Base-by-base conservation (phyloP, 108 stramenopile species). In the Mayamaea pseudoterrestris region DNA sequence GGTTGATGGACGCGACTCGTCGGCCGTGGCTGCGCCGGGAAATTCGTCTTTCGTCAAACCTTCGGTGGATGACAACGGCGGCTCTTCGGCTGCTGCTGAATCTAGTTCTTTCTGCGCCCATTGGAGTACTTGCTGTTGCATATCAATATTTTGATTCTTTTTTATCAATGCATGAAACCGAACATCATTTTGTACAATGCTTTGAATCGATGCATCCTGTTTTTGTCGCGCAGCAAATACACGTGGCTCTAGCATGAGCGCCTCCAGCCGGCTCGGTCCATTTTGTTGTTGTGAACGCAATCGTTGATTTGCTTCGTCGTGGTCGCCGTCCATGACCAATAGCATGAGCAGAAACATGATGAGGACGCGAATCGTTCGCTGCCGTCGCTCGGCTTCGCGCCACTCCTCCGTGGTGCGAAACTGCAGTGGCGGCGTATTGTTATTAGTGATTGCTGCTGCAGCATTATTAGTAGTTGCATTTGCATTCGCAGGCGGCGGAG, bases 301-400 rank as follows among this genome's bases (percentile, higher is more conserved):
- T 14, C 45, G 40, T 22, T 44, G 41, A 13, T 25, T 16, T 35
- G 66, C 66, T 44, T 83, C 83, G n/a, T n/a, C n/a, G n/a, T n/a
- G n/a, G 40, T 90, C 88, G 17, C 78, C 80, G 37, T 90, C 88
- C 88, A 85, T 90, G 22, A 90, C 47, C 0, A 84, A 27, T 25
- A 90, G 61, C 48, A 84, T 59, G 49, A 85, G 60, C 18, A 90
- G 53, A 50, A 90, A 75, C 80, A 90, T 83, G 65, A 83, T 66
- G 14, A 85, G 50, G 44, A 79, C 57, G 2, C 83, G 78, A 6
- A 84, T 34, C 1, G 74, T 69, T 29, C 88, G 69, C 39, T 82
- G 83, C 13, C 88, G 58, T 22, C 76, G 80, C 55, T 90, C 83
- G 0, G 75, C 83, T 57, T 85, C 79, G 30, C 73, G 57, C 78